A percentile compares a stretch with the other conserved stretches of the same genome.
These are phyloP conservation scores for Penicillium sp. DNA, from an alignment of 2,329 filamentous ascomycete species.

Conservation along the genomic window DNA sequence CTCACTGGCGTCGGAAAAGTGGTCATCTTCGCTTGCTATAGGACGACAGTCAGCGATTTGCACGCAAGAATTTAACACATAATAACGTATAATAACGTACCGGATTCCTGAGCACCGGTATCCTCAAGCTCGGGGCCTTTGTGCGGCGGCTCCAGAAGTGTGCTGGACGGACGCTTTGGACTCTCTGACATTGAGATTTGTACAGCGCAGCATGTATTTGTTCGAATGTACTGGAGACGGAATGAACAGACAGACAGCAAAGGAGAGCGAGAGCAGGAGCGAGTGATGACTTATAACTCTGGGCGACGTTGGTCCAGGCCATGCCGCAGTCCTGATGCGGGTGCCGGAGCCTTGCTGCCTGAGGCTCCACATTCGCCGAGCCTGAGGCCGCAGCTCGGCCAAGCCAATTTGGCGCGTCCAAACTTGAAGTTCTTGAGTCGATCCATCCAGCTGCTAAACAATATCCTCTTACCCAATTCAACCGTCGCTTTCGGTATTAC, in stretches of 20 bases:
- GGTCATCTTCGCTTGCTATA: constrained; percentile 55
- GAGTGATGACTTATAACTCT: constrained; percentile 1
- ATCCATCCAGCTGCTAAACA: not conserved
- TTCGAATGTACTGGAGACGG: not conserved
- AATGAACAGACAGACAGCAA: no score
- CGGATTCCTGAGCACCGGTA: constrained; percentile 53
- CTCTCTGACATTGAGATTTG: constrained; percentile 34
- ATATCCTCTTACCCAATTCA: not conserved
- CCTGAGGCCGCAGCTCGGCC: constrained; percentile 10
- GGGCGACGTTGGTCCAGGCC: constrained; percentile 22
- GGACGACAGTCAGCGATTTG: not conserved
- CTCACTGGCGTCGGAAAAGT: constrained; percentile 64
- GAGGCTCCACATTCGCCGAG: constrained; percentile 17
- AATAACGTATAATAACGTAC: constrained; percentile 35
- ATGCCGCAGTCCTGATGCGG: not conserved
- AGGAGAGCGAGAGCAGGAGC: constrained; percentile 12
- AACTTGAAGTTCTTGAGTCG: not conserved
- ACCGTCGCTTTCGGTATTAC: not conserved
- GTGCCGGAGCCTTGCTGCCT: constrained; percentile 9
- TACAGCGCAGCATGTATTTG: constrained; percentile 21
- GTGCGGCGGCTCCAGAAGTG: constrained; percentile 49
- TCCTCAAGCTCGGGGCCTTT: constrained; percentile 56
- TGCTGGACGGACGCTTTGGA: constrained; percentile 34
- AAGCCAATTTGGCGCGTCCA: constrained; percentile 2
- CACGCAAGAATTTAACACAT: not conserved